Base-by-base conservation (phyloP, 768 basidiomycete species). In the Xerocomus brunneocitrinus region DNA sequence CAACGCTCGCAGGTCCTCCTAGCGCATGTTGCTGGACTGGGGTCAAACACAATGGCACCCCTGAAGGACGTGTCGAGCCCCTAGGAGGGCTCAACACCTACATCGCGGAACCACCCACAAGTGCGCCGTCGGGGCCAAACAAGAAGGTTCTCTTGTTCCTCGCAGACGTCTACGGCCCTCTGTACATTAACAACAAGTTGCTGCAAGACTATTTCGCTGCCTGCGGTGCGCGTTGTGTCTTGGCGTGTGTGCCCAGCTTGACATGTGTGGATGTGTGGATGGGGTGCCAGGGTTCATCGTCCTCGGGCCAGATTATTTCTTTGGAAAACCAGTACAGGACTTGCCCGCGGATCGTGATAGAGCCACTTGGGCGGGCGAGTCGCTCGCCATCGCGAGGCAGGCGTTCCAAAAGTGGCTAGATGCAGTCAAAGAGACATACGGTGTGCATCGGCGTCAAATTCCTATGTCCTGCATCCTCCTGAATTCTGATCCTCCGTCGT, bases 251-350 rank as follows among this genome's bases (percentile, higher is more conserved):
- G 19, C 19, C 19, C 19, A 19, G 19, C 62, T 64, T 24, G 7
- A 19, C 9, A 25, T 24, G 40, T 10, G 16, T 22, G 9, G 2
- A 36, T 13, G 19, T 19, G 19, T 19, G 19, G 19, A 16, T 32
- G 9, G 32, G 5, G 1, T 16, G 4, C 13, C 13, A 85, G 83
- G 83, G 0, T 85, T 78, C 63, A 60, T 74, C 47, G 80, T 85
- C 0, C 62, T 84, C 7, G 82, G 80, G 2, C 71, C 79, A 7
- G 84, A 86, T 58, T 85, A 82, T 58, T 81, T 85, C 66, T 74
- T 81, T 52, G 82, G 82, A 6, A 73, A 76, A 42, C 62, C 72
- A 5, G 55, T 80, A 3, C 58, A 74, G 32, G 57, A 65, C 3
- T 70, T 78, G 54, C 67, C 71, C 10, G 54, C 61, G 4, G 58